Base-by-base conservation (phyloP, 176 grass and related monocot species). In the Tillandsia fasciculata region DNA sequence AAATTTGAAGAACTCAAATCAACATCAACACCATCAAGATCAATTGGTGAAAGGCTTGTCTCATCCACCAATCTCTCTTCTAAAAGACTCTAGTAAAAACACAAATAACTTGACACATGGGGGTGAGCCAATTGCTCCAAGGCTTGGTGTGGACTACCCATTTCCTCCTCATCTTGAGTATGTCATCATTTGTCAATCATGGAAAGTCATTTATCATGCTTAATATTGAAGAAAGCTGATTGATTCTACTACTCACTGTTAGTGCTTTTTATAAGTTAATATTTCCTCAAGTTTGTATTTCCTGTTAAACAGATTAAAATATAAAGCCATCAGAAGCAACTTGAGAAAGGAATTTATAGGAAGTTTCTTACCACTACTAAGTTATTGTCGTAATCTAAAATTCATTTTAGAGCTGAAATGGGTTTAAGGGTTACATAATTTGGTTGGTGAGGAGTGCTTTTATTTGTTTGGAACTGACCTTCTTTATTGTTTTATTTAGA, bases 151-250 rank as follows among this genome's bases (percentile, higher is more conserved):
- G 67, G 89, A 96, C 51, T 96, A 92, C 61, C 79, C 93, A 27
- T 92, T 96, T 79, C 93, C 93, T 68, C 86, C 93, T 22, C 81
- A 92, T 73, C 93, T 96, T 5, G 83, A 92, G 93, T 96, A 96
- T 77, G 85, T 73, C 57, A 51, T 78, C 10, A 42, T 42, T 42
- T 42, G 7, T 42, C 33, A 42, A 6, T 42, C 28, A 27, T 49
- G 8, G 64, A 14, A 13, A 65, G 50, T 17, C 17, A 12, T 75
- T 49, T 47, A 18, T 61, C n/a, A 61, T 61, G 56, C 56, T 48
- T 67, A 67, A 67, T 67, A 67, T 67, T 67, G 65, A 48, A 67
- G 10, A 29, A 67, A 49, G 0, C n/a, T 18, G 5, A 18, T 61
- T 61, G 56, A 61, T 18, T 61, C 11, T 8, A 61, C 4, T 5